Evolutionary conservation across 345 rosid genomes (phyloP), one percentile per base, ranked within the genome.

Genomic region (Salix viminalis): DNA sequence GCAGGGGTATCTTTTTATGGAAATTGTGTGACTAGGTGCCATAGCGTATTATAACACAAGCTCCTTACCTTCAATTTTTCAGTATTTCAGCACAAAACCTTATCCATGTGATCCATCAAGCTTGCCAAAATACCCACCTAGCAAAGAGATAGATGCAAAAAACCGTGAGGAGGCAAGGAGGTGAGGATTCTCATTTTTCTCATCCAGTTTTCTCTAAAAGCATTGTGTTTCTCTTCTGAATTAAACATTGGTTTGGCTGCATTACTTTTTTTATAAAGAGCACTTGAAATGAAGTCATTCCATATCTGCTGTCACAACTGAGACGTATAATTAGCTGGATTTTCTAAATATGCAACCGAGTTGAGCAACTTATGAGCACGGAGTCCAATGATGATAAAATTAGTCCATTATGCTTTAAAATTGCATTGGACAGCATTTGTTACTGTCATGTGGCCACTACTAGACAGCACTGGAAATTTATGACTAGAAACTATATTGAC

Each of bases 101-200:
- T 87, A 90, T 75, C 92, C 99, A 67, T 93, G 97, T 85, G 97
- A 96, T 77, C 94, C 98, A 44, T 91, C 98, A 81, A 92, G 90
- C 86, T 85, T 96, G 85, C 99, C 99, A 23, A 69, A 83, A 67
- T 96, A 91, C 79, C 97, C 98, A 24, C 98, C 99, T 39, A 84
- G 90, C 89, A 96, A 96, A 86, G 99, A 91, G 88, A 91, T 96
- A 61, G 98, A 96, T 73, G 93, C 97, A 58, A 96, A 93, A 85
- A 77, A 86, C 79, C 93, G 92, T 19, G 93, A 91, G 75, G 98
- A 89, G 67, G 86, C 90, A 76, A 81, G 75, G 80, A 89, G 97
- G 99, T 95, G 24, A 82, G 81, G 71, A 56, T 60, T 77, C 64
- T 73, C 50, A 28, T 64, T 67, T 21, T 65, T 69, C 58, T 68